These are phyloP conservation scores for Fusarium irregulare DNA, from an alignment of 2,329 filamentous ascomycete species.

Conservation along the genomic window DNA sequence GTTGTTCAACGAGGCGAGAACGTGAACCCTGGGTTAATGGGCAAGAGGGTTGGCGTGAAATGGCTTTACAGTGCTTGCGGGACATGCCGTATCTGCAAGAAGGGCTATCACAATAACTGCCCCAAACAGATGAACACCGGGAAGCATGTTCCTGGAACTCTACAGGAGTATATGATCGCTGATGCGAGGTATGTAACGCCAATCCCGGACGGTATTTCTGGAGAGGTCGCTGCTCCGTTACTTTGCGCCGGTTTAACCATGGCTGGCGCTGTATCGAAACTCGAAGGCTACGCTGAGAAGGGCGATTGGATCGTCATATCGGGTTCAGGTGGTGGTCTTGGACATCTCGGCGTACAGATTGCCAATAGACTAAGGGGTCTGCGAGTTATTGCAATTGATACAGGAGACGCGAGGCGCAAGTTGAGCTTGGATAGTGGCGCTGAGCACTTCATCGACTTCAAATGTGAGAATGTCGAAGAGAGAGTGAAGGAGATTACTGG, in stretches of 20 bases:
- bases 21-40: conserved; percentile 46
- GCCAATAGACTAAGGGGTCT: conserved; percentile 34
- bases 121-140: conserved; percentile 56
- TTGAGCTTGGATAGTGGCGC: conserved; percentile 44
- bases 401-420: conserved; percentile 35
- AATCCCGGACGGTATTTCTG: conserved; percentile 39
- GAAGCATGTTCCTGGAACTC: conserved; percentile 49
- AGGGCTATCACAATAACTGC: conserved; percentile 55
- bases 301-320: conserved; percentile 49
- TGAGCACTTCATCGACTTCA: conserved; percentile 46
- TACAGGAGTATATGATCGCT: conserved; percentile 49
- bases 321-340: conserved; percentile 50
- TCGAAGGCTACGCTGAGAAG: conserved; percentile 2
- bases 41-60: conserved; percentile 56
- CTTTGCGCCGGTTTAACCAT: conserved; percentile 51
- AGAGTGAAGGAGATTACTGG: conserved; percentile 41
- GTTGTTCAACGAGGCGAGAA: conserved; percentile 47
- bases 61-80: conserved; percentile 59
- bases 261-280: conserved; percentile 44
- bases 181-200: conserved; percentile 45
- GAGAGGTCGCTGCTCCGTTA: conserved; percentile 45
- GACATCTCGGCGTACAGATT: conserved; percentile 51
- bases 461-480: conserved; percentile 28
- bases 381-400: conserved; percentile 48
- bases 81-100: conserved; percentile 50